Evolutionary conservation across 768 basidiomycete genomes (phyloP), one percentile per base, ranked within the genome.

Genomic region (Suillus americanus): DNA sequence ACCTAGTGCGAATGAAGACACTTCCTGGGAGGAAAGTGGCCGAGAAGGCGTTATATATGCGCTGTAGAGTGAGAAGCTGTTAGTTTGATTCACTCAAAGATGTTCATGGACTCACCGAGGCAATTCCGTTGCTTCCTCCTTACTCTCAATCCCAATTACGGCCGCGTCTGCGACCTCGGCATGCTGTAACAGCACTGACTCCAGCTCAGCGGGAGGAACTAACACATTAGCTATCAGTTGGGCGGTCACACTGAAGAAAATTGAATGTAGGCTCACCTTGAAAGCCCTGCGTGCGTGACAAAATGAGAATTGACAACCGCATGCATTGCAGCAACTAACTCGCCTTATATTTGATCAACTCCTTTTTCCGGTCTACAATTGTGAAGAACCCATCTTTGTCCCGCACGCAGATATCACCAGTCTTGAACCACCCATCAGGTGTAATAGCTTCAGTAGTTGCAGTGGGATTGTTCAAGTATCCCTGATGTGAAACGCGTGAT

Each of bases 181-280:
- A 69, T 95, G 90, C 5, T 85, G 85, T 18, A 95, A 77, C 0
- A 95, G 82, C 0, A 93, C 78, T 35, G 86, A 84, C 70, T 96
- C 94, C 5, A 96, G 82, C 69, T 95, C 94, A 2, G 94, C 94
- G 0, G 94, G 94, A 8, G 94, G 87, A 20, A 95, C 94, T 92
- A 68, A 46, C 65, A 60, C 43, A 46, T 30, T 0, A 12, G n/a
- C 48, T 23, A 65, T 16, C 23, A 63, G 46, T 38, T 12, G 8
- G 23, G 8, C 25, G n/a, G 65, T 40, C 16, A 54, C 8, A 37
- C 8, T 20, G 18, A 38, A 23, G 25, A 30, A 33, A 23, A n/a
- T 33, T 28, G 8, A 20, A 51, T 62, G 16, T 37, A 33, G 50
- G 62, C 78, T 48, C 72, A 85, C 89, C 90, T 85, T 92, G 91